These are phyloP conservation scores for Setomelanomma holmii DNA, from an alignment of 2,329 filamentous ascomycete species.

Conservation along the genomic window DNA sequence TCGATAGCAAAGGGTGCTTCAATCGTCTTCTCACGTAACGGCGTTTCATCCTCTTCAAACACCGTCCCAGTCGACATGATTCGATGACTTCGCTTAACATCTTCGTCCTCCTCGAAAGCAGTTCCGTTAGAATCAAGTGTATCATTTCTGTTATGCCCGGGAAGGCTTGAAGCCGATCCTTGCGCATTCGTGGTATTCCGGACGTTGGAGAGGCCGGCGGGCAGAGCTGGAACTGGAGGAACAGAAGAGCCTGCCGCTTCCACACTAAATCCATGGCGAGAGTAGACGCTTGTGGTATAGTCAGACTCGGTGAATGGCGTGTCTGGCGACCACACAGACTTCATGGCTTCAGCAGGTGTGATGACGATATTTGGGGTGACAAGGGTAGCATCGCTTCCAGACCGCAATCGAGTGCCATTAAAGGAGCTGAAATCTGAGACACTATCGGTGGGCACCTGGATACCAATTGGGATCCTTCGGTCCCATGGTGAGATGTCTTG, in stretches of 20 bases:
- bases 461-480: slow-evolving; percentile 75
- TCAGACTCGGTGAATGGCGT: slow-evolving; percentile 66
- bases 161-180: slow-evolving; percentile 1
- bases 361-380: slow-evolving; percentile 61
- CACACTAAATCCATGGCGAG: slow-evolving; percentile 57
- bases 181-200: slow-evolving; percentile 2
- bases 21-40: slow-evolving; percentile 32
- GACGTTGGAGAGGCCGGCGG: slow-evolving; percentile 28
- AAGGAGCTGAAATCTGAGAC: slow-evolving; percentile 50
- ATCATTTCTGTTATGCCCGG: slow-evolving; percentile 35
- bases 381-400: slow-evolving; percentile 43
- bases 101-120: slow-evolving; percentile 58
- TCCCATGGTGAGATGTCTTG: slow-evolving; percentile 70
- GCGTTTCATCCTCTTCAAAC: slow-evolving; percentile 71
- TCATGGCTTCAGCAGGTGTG: slow-evolving; percentile 59
- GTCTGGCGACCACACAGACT: slow-evolving; percentile 65
- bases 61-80: slow-evolving; percentile 67
- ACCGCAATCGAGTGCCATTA: slow-evolving; percentile 45
- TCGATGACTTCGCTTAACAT: slow-evolving; percentile 50
- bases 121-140: slow-evolving; percentile 47
- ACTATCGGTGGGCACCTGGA: slow-evolving; percentile 66
- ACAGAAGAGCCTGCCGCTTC: slow-evolving; percentile 46
- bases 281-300: slow-evolving; percentile 67
- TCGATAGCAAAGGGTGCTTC: slow-evolving; percentile 47
- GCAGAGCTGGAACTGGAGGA: slow-evolving; percentile 59